A percentile compares a stretch with the other conserved stretches of the same genome.
Conservation (phyloP, 768 basidiomycete species). For the Amanita brunnescens region DNA sequence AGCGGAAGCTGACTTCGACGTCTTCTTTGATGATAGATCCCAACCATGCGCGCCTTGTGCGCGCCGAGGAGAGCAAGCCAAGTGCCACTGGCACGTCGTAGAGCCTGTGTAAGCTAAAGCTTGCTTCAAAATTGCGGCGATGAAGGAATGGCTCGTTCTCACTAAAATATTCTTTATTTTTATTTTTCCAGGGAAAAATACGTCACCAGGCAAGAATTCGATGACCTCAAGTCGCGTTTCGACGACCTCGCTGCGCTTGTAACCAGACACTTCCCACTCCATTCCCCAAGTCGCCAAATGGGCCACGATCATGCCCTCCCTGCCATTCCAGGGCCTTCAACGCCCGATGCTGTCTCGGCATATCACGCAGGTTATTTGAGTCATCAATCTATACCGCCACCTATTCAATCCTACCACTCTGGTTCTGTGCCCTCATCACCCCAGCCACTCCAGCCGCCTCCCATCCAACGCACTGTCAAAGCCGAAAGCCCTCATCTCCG, state of each 20-base stretch:
- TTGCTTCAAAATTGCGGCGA: conserved; percentile 10
- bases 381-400: conserved; percentile 28
- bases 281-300: conserved; percentile 23
- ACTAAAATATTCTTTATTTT: conserved; percentile 5
- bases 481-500: conserved; percentile 6
- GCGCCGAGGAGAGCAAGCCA: conserved; percentile 69
- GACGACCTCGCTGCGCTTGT: conserved; percentile 52
- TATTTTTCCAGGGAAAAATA: conserved; percentile 57
- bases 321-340: conserved; percentile 20
- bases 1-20: conserved; percentile 16
- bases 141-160: conserved; percentile 13
- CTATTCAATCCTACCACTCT: conserved; percentile 16
- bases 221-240: conserved; percentile 61
- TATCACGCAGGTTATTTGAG: conserved; percentile 18
- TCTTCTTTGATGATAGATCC: conserved; percentile 32
- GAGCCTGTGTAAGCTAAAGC: conserved; percentile 62
- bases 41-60: conserved; percentile 79
- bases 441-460: conserved; percentile 18
- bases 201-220: conserved; percentile 68
- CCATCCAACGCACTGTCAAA: conserved; percentile 1
- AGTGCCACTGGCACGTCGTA: conserved; percentile 78
- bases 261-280: conserved; percentile 31
- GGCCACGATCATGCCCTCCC: conserved; percentile 15
- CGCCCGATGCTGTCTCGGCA: conserved; percentile 23
- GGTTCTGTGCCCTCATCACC: conserved; percentile 9